A percentile compares a stretch with the other conserved stretches of the same genome.
Evolutionary conservation across 306 rosid species (phyloP).

Genomic region (Malus asiatica): DNA sequence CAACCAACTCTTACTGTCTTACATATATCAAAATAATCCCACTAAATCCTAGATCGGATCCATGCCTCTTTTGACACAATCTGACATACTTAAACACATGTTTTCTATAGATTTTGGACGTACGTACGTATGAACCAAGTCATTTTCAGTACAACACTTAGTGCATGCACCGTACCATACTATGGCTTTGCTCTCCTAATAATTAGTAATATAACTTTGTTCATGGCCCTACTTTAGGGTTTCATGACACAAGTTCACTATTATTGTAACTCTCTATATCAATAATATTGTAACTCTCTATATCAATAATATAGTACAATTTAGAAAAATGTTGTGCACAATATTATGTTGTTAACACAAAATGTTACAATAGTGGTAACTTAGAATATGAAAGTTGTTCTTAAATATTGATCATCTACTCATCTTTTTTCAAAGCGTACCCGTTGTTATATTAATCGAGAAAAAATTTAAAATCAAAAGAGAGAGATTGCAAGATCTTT

Average conservation of each 20-base stretch:
- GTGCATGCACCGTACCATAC: not conserved
- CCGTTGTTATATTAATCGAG: not conserved
- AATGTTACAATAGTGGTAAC: too few relatives aligned
- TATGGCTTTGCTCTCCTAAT: not conserved
- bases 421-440: too few relatives aligned
- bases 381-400: too few relatives aligned
- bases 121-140: not conserved
- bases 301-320: too few relatives aligned
- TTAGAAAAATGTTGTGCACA: too few relatives aligned
- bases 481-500: not conserved
- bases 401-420: too few relatives aligned
- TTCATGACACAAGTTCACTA: too few relatives aligned
- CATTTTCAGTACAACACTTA: not conserved
- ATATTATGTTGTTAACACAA: too few relatives aligned
- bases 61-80: constrained; percentile 14
- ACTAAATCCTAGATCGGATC: constrained; percentile 4
- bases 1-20: not conserved
- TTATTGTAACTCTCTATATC: too few relatives aligned
- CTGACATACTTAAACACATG: not conserved
- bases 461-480: not conserved
- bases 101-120: not conserved
- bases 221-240: not conserved
- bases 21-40: not conserved
- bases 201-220: too few relatives aligned
- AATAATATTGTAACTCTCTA: too few relatives aligned